Base-by-base conservation (phyloP, 768 basidiomycete genomes). In the Atractiella rhizophila region DNA sequence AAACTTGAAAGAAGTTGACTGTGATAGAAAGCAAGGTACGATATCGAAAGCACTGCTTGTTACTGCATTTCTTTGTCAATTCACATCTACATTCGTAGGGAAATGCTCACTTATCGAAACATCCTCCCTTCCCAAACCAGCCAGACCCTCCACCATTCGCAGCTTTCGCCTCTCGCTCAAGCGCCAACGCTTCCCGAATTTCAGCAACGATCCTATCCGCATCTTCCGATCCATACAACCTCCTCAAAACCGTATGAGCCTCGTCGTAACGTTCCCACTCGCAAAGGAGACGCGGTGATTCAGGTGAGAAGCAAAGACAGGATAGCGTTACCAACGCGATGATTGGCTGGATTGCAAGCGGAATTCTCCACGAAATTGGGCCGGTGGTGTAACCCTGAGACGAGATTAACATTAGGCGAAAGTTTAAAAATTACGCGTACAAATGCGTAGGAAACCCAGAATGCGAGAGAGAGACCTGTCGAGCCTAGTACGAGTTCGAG, bases 31-130 rank as follows among this genome's bases (percentile, higher is more conserved):
- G 45, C n/a, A 48, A 15, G 2, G 51, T 53, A 33, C 51, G 49
- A 43, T 53, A 53, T 26, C 49, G 49, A 47, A 53, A 53, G 43
- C 49, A 50, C 19, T 45, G 44, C 16, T 33, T 33, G 18, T 45
- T 45, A 18, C 33, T 46, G 23, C 11, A 25, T 39, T 19, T 39
- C 37, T 9, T n/a, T 23, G 9, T 28, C 31, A 28, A n/a, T n/a
- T n/a, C n/a, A n/a, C n/a, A n/a, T n/a, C n/a, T n/a, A n/a, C n/a
- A n/a, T n/a, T n/a, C n/a, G n/a, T n/a, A n/a, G n/a, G n/a, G n/a
- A n/a, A n/a, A n/a, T n/a, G n/a, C n/a, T n/a, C n/a, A n/a, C n/a
- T n/a, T n/a, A n/a, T n/a, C n/a, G n/a, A n/a, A n/a, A n/a, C n/a
- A n/a, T n/a, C n/a, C n/a, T n/a, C n/a, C n/a, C n/a, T n/a, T n/a